Percentiles rank a stretch among this genome's conserved stretches.
phyloP scores from a whole-genome alignment of 2,329 filamentous ascomycete genomes.

The Neonectria faginata region DNA sequence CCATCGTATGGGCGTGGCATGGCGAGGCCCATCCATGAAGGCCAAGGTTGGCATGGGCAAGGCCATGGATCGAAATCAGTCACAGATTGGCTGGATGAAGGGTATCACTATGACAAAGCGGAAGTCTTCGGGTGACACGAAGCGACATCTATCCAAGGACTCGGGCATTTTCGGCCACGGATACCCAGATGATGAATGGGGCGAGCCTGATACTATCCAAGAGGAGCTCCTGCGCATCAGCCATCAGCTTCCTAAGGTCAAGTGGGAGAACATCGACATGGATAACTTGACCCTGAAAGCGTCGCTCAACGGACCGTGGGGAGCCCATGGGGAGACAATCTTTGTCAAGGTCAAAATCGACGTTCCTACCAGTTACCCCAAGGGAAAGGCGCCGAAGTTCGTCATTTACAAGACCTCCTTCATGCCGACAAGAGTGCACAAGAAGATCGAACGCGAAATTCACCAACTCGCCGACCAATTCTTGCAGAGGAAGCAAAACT shows the following conservation, averaged over 20 bases:
- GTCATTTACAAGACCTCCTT: slow-evolving; percentile 71
- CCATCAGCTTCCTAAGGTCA: slow-evolving; percentile 71
- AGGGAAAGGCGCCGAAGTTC: slow-evolving; percentile 68
- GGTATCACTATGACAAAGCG: slow-evolving; percentile 73
- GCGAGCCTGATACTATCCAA: slow-evolving; percentile 70
- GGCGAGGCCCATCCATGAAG: slow-evolving; percentile 71
- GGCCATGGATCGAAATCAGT: slow-evolving; percentile 60
- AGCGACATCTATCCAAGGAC: slow-evolving; percentile 64
- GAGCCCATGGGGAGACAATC: slow-evolving; percentile 65
- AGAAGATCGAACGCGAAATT: slow-evolving; percentile 64
- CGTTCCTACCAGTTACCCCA: slow-evolving; percentile 70
- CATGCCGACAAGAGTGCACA: slow-evolving; percentile 68
- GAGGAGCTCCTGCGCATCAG: slow-evolving; percentile 74
- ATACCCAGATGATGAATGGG: slow-evolving; percentile 69
- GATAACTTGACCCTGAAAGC: slow-evolving; percentile 68
- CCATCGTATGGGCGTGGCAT: slow-evolving; percentile 54
- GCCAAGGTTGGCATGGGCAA: slow-evolving; percentile 59
- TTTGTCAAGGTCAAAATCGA: slow-evolving; percentile 72
- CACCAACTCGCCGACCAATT: slow-evolving; percentile 68
- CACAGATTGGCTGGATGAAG: slow-evolving; percentile 77
- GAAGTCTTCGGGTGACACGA: slow-evolving; percentile 56
- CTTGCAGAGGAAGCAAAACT: slow-evolving; percentile 69
- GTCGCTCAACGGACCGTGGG: slow-evolving; percentile 75
- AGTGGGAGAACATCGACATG: slow-evolving; percentile 74
- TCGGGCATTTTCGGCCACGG: slow-evolving; percentile 63